These are phyloP conservation scores for Apodospora peruviana DNA, from an alignment of 495 filamentous ascomycete species.

Conservation along the genomic window DNA sequence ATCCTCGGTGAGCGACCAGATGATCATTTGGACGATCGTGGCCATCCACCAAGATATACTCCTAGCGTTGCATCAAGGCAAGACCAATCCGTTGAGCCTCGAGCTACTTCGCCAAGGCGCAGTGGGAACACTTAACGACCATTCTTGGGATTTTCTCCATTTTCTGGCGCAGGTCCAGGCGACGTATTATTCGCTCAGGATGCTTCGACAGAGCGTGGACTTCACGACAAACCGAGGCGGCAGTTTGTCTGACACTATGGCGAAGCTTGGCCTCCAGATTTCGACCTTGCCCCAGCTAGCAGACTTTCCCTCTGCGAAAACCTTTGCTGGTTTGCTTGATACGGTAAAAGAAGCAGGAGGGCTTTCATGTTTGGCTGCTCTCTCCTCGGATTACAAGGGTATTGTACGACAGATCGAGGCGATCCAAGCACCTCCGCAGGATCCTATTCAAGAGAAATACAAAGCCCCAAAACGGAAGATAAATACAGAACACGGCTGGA, in stretches of 20 bases:
- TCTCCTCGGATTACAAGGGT: constrained; percentile 10
- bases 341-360: constrained; percentile 8
- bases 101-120: constrained; percentile 19
- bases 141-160: constrained; percentile 58
- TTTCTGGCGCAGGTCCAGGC: constrained; percentile 58
- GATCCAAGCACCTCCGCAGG: too few species aligned
- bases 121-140: constrained; percentile 11
- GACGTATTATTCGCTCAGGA: constrained; percentile 60
- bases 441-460: too few species aligned
- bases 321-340: constrained; percentile 13
- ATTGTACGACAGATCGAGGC: constrained; percentile 13
- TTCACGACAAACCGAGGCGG: constrained; percentile 10
- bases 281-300: constrained; percentile 14
- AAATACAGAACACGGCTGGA: too few species aligned
- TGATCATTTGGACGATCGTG: constrained; percentile 32
- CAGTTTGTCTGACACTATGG: neutral
- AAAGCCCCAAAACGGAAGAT: too few species aligned
- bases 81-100: constrained; percentile 16
- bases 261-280: constrained; percentile 1
- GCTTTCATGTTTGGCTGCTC: constrained; percentile 5
- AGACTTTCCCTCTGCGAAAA: constrained; percentile 11
- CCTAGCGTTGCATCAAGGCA: constrained; percentile 27
- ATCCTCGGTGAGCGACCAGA: neutral
- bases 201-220: constrained; percentile 51
- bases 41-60: constrained; percentile 39